Conservation (phyloP, 306 rosid species). For the Abrus pulchellus region DNA sequence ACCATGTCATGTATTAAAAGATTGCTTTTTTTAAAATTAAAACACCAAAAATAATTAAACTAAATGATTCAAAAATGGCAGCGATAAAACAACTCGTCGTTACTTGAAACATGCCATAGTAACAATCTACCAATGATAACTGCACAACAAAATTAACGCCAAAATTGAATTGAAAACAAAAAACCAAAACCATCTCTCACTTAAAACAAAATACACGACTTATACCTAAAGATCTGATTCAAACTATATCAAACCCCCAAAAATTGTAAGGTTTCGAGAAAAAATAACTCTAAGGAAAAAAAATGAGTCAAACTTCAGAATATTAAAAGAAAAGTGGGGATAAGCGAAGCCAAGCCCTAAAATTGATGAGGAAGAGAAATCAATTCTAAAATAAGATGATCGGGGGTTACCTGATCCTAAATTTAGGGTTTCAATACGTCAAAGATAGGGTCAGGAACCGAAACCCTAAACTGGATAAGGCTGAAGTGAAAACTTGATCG, state of each 20-base stretch:
- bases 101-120: background rate
- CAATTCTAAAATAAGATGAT: background rate
- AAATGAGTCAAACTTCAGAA: background rate
- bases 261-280: background rate
- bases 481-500: conserved; percentile 36
- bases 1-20: background rate
- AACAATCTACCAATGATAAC: background rate
- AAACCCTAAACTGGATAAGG: conserved; percentile 60
- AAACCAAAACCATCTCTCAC: too few relatives aligned
- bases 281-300: background rate
- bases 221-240: background rate
- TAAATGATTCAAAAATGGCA: background rate
- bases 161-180: background rate
- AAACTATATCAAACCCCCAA: background rate
- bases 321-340: background rate
- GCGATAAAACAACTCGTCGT: background rate
- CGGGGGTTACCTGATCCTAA: conserved; percentile 60
- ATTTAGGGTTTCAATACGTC: conserved; percentile 48
- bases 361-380: background rate
- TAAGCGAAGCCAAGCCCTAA: conserved; percentile 16
- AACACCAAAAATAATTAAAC: background rate
- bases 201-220: background rate
- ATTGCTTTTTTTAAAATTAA: background rate
- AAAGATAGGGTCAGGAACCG: background rate
- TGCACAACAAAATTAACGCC: background rate